Evolutionary conservation across 2,329 filamentous ascomycete genomes (phyloP).

Genomic region (Paraphoma sp.): DNA sequence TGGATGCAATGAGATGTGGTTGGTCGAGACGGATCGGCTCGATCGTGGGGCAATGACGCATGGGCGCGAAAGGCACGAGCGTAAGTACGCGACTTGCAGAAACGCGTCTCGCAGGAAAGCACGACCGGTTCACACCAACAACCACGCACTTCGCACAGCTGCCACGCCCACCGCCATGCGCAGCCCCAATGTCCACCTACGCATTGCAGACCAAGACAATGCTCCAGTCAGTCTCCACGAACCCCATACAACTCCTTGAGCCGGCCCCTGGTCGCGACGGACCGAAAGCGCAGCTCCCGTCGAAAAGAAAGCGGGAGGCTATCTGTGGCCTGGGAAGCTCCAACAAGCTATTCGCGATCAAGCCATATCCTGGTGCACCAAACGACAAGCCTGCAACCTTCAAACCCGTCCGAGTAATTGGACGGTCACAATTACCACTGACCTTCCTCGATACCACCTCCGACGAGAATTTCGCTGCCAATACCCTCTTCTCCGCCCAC

Average conservation of each 20-base stretch:
- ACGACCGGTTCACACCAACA: conserved; percentile 16
- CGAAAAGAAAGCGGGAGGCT: conserved; percentile 41
- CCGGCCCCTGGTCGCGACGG: conserved; percentile 33
- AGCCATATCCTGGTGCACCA: conserved; percentile 37
- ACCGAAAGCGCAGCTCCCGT: conserved; percentile 31
- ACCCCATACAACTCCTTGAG: conserved; percentile 26
- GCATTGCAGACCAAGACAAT: conserved; percentile 42
- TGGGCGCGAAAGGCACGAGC: background rate
- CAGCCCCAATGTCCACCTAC: conserved; percentile 32
- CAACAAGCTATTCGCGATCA: conserved; percentile 39
- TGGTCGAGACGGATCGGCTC: background rate
- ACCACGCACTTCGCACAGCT: background rate
- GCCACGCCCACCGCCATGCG: conserved; percentile 31
- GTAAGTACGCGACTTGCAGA: conserved; percentile 2
- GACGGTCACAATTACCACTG: conserved; percentile 46
- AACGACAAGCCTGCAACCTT: conserved; percentile 39
- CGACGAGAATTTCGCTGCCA: conserved; percentile 27
- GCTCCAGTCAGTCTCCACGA: conserved; percentile 28
- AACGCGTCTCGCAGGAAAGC: conserved; percentile 25
- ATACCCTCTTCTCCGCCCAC: conserved; percentile 43
- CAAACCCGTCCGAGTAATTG: conserved; percentile 43
- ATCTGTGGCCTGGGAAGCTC: conserved; percentile 35
- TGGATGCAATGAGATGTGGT: background rate
- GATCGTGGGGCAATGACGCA: conserved; percentile 12
- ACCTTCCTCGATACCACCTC: conserved; percentile 45